Evolutionary conservation across 2,329 filamentous ascomycete species (phyloP), one percentile per base, ranked within the genome.

Genomic region (Apiospora saccharicola): DNA sequence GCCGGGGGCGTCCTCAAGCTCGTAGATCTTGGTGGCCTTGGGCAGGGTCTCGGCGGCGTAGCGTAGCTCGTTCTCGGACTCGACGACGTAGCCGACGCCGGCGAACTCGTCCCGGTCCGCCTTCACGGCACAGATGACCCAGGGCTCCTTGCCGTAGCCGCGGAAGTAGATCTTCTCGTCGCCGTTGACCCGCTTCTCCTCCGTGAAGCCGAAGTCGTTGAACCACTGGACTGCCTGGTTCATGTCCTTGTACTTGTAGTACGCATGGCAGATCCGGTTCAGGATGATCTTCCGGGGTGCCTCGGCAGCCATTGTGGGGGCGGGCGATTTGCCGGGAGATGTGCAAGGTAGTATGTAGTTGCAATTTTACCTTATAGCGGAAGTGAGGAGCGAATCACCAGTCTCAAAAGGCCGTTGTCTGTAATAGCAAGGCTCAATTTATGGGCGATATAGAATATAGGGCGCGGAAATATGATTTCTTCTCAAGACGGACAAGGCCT

Each of bases 121-220:
- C 69, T 83, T 82, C 72, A 85, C 83, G 68, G 89, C 85, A 74
- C 88, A 90, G 64, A 91, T 84, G 2, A 90, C 82, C 78, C 89
- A 91, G 16, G 89, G 89, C 75, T 91, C 89, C 8, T 81, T 81
- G 19, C 90, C 89, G 76, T 91, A 91, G 24, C 90, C 90, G 53
- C 88, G 86, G 79, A 87, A 91, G 82, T 88, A 92, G 44, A 88
- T 86, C 71, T 81, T 84, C 67, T 85, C 81, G 41, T 82, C 83
- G 67, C 85, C 81, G 41, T 82, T 83, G 2, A 79, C 75, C 70
- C 78, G 79, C 73, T 82, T 81, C 13, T 79, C 77, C 75, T 84
- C 81, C 51, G 76, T 78, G 77, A 87, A 86, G 73, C 86, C 86
- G 74, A 88, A 88, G 79, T 87, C 86, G 4, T 80, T 74, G n/a